Percentiles rank a stretch among this genome's conserved stretches.
These are phyloP conservation scores for Coemansia sp. DNA, from an alignment of 192 early-diverging fungal species.

Conservation along the genomic window DNA sequence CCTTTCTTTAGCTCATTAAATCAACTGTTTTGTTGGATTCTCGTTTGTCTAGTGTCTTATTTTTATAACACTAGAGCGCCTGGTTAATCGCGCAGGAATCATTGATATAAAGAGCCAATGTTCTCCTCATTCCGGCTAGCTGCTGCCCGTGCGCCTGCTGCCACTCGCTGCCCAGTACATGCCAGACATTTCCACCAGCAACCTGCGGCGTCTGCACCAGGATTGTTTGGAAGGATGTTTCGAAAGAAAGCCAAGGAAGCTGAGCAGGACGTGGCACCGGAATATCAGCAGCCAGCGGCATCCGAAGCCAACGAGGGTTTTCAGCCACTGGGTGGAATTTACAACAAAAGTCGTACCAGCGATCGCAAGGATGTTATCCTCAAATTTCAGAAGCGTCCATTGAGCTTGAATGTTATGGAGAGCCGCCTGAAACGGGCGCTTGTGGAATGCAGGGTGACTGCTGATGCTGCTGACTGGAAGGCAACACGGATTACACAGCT, in stretches of 20 bases:
- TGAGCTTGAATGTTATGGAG: constrained; percentile 17
- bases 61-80: neutral
- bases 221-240: constrained; percentile 35
- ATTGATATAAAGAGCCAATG: constrained; percentile 14
- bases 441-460: constrained; percentile 14
- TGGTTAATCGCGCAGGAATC: neutral
- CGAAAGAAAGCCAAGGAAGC: constrained; percentile 21
- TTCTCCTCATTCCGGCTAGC: constrained; percentile 10
- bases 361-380: constrained; percentile 3
- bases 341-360: neutral
- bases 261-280: neutral
- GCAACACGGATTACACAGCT: constrained; percentile 24
- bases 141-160: neutral
- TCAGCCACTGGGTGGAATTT: neutral
- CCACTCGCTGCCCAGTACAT: neutral
- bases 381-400: constrained; percentile 39
- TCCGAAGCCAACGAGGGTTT: neutral
- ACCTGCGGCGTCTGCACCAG: constrained; percentile 13
- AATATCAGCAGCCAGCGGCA: neutral
- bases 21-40: neutral
- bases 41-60: neutral
- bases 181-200: constrained; percentile 27
- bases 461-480: constrained; percentile 36
- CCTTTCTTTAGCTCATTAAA: too few relatives aligned
- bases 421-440: constrained; percentile 9